A percentile compares a stretch with the other conserved stretches of the same genome.
Conservation (phyloP, 208 protist genomes). For the Trypanosoma platydactyli region DNA sequence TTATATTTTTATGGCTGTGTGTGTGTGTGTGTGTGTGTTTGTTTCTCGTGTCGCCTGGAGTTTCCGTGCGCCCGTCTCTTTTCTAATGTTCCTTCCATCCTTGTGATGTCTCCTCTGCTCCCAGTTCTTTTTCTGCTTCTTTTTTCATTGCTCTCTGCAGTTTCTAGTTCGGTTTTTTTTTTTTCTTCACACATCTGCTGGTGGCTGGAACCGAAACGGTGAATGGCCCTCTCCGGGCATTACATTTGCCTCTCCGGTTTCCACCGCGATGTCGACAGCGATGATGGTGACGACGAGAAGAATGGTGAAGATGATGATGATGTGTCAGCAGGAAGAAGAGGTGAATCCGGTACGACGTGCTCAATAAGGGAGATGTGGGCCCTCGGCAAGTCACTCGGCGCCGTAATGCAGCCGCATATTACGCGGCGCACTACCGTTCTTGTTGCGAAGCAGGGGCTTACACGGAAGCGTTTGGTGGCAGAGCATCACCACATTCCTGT, state of each 20-base stretch:
- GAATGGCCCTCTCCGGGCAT: constrained; percentile 22
- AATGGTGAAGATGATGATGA: neutral
- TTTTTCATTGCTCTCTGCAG: neutral
- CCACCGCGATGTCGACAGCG: constrained; percentile 6
- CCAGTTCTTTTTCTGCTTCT: constrained; percentile 6
- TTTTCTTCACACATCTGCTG: neutral
- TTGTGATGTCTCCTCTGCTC: too few species aligned
- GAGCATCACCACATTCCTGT: constrained; percentile 50
- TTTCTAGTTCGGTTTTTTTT: constrained; percentile 6
- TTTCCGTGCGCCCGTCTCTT: too few species aligned
- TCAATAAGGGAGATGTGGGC: constrained; percentile 13
- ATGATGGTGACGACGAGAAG: constrained; percentile 6
- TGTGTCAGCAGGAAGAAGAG: neutral
- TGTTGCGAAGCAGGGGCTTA: constrained; percentile 68
- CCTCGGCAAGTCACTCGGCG: constrained; percentile 27
- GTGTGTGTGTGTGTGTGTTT: too few species aligned
- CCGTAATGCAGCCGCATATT: constrained; percentile 37
- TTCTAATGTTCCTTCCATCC: too few species aligned
- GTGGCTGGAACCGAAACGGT: neutral
- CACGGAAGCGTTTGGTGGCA: constrained; percentile 65
- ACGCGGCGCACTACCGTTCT: constrained; percentile 49
- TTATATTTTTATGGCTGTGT: too few species aligned
- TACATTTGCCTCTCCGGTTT: constrained; percentile 40
- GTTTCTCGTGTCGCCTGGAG: too few species aligned
- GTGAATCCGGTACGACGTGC: neutral